A percentile compares a stretch with the other conserved stretches of the same genome.
Conservation (phyloP, 768 basidiomycete genomes). For the Filobasidium floriforme region DNA sequence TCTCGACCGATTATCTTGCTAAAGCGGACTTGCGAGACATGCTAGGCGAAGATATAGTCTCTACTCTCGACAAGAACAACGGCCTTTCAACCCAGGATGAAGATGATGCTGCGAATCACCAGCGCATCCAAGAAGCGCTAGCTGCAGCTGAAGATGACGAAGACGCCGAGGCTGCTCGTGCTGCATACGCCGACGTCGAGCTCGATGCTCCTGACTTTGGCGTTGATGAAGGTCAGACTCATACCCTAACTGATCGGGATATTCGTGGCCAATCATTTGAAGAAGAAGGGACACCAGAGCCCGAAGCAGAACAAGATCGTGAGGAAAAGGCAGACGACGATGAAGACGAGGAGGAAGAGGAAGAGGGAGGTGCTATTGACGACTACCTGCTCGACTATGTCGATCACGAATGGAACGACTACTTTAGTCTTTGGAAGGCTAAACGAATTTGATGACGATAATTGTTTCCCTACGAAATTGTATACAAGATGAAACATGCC, state of each 20-base stretch:
- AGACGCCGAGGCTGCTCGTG: conserved; percentile 69
- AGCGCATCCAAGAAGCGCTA: conserved; percentile 52
- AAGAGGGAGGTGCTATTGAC: conserved; percentile 64
- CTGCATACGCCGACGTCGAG: conserved; percentile 74
- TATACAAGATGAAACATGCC: too few relatives aligned
- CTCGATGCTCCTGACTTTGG: conserved; percentile 63
- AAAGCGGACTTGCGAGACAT: conserved; percentile 72
- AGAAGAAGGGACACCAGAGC: conserved; percentile 25
- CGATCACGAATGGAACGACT: conserved; percentile 45
- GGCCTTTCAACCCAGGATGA: conserved; percentile 14
- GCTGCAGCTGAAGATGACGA: conserved; percentile 82
- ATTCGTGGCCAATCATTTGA: conserved; percentile 16
- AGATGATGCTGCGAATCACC: conserved; percentile 33
- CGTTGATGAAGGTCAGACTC: conserved; percentile 4
- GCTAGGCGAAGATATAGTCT: conserved; percentile 54
- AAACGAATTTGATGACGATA: neutral
- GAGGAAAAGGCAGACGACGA: conserved; percentile 28
- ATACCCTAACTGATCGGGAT: neutral
- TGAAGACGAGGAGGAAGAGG: conserved; percentile 22
- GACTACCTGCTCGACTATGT: conserved; percentile 68
- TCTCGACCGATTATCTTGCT: conserved; percentile 50
- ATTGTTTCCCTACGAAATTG: neutral
- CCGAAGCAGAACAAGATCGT: conserved; percentile 13
- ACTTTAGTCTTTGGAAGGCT: conserved; percentile 1
- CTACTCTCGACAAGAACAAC: conserved; percentile 45